Evolutionary conservation across 1,139 yeast genomes (phyloP).

Genomic region (Magnusiomyces suaveolens): DNA sequence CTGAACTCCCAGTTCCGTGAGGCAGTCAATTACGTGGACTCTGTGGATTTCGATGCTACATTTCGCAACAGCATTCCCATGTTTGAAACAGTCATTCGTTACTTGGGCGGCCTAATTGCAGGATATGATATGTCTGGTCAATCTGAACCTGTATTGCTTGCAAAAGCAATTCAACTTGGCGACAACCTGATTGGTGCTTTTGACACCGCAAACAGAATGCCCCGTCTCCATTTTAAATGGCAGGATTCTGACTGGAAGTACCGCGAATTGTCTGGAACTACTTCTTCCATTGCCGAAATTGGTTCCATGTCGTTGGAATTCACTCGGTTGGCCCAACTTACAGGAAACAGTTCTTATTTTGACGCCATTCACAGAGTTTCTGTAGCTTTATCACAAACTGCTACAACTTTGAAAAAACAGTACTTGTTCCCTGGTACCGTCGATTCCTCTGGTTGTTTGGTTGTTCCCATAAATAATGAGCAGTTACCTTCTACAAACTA

Average conservation of each 20-base stretch:
- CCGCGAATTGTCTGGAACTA: conserved; percentile 27
- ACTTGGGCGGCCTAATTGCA: conserved; percentile 62
- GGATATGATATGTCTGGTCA: conserved; percentile 58
- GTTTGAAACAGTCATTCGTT: conserved; percentile 64
- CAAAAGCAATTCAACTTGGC: conserved; percentile 55
- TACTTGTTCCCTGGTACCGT: conserved; percentile 38
- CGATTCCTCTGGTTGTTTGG: conserved; percentile 44
- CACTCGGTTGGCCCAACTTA: conserved; percentile 55
- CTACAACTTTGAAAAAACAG: conserved; percentile 28
- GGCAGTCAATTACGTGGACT: conserved; percentile 44
- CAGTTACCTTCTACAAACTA: neutral
- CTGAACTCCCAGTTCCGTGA: conserved; percentile 44
- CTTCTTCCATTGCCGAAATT: conserved; percentile 52
- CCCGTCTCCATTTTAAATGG: conserved; percentile 55
- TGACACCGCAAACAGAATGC: conserved; percentile 60
- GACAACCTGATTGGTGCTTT: conserved; percentile 58
- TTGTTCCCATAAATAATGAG: conserved; percentile 10
- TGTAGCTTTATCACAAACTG: conserved; percentile 32
- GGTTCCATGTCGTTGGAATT: conserved; percentile 64
- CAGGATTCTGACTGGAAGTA: conserved; percentile 34
- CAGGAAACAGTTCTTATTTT: conserved; percentile 45
- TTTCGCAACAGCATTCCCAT: conserved; percentile 43
- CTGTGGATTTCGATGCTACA: conserved; percentile 43
- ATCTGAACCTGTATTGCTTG: conserved; percentile 39
- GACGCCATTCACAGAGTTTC: conserved; percentile 42